These are phyloP conservation scores for Eucalyptus caleyi DNA, from an alignment of 345 rosid species.

Conservation along the genomic window DNA sequence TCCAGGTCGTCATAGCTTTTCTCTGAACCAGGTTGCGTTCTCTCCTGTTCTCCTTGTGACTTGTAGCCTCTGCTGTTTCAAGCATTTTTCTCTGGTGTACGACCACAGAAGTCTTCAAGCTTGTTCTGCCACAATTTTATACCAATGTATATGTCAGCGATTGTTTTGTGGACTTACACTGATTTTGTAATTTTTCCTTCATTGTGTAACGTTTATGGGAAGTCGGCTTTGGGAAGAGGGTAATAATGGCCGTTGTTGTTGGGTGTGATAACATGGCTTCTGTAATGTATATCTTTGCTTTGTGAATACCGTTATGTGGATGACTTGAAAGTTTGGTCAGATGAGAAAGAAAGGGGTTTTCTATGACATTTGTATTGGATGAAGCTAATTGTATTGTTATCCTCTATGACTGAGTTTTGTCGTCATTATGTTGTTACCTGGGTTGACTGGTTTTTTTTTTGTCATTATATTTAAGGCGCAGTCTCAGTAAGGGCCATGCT, in stretches of 20 bases:
- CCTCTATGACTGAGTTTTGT: not conserved
- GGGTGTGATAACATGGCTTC: not conserved
- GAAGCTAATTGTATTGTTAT: not conserved
- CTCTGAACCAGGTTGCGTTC: not conserved
- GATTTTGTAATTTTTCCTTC: not conserved
- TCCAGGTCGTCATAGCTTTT: slow-evolving; percentile 15
- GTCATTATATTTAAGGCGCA: not conserved
- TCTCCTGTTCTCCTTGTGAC: not conserved
- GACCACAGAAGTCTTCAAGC: not conserved
- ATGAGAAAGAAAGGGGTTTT: not conserved
- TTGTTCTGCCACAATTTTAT: not conserved
- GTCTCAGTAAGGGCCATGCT: not conserved
- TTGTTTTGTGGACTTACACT: not conserved
- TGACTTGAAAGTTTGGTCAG: not conserved
- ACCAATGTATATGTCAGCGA: not conserved
- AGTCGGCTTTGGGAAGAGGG: not conserved
- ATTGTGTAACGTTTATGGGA: not conserved
- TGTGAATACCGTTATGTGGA: not conserved
- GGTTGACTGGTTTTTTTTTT: not conserved
- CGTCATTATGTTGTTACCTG: not conserved
- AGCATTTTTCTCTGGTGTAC: not conserved
- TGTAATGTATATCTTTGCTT: not conserved
- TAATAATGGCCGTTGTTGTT: not conserved
- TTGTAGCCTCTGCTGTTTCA: not conserved
- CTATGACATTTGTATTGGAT: not conserved